Conservation (phyloP, 2,329 filamentous ascomycete genomes). For the Exophiala oligosperma region DNA sequence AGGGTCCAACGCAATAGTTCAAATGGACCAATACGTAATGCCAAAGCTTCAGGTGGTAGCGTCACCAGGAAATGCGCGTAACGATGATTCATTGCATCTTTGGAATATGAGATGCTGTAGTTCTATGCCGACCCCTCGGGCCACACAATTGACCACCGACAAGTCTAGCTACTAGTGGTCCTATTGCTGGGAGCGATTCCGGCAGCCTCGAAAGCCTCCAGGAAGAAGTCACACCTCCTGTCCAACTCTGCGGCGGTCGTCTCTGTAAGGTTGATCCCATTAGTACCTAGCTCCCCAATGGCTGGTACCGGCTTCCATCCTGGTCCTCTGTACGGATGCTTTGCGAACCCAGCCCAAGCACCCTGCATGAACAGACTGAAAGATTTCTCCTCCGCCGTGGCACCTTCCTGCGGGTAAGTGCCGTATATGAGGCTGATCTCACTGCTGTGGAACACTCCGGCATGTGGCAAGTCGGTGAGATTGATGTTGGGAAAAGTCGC, state of each 20-base stretch:
- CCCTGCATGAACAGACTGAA: slow-evolving; percentile 30
- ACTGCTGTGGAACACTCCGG: slow-evolving; percentile 34
- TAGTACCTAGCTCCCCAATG: not conserved
- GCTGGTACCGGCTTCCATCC: not conserved
- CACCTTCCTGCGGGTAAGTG: slow-evolving; percentile 29
- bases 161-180: not conserved
- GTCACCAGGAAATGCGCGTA: slow-evolving; percentile 20
- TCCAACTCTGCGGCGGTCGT: not conserved
- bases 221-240: not conserved
- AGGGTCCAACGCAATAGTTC: slow-evolving; percentile 61
- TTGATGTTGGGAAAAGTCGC: slow-evolving; percentile 31
- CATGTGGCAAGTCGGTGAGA: slow-evolving; percentile 9
- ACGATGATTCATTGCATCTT: not conserved
- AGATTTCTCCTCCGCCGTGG: not conserved
- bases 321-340: not conserved
- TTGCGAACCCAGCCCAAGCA: not conserved
- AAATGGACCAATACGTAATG: slow-evolving; percentile 67
- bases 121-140: not conserved
- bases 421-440: slow-evolving; percentile 35
- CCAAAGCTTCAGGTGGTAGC: slow-evolving; percentile 55
- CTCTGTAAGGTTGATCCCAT: not conserved
- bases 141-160: not conserved
- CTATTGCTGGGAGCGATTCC: not conserved
- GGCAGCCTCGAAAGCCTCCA: not conserved
- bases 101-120: not conserved